Evolutionary conservation across 148 eudicot genomes (phyloP), one percentile per base, ranked within the genome.

Genomic region (Polygonum maritimum): DNA sequence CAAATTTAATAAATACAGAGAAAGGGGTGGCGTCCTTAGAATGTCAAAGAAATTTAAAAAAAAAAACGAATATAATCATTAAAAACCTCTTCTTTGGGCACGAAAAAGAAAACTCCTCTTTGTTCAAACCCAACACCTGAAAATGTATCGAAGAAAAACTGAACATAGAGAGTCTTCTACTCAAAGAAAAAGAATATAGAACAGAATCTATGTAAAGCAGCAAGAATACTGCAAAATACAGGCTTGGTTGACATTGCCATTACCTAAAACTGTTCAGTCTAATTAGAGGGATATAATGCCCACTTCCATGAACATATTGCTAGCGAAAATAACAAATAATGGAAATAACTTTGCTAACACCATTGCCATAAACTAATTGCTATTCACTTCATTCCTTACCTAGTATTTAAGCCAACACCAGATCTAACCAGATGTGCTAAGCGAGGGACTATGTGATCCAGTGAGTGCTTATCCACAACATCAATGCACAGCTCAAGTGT

Each of bases 381-480:
- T 26, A 26, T 26, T 26, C 31, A 26, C 18, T 14, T 36, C 15
- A 36, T 35, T 35, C 15, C 41, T 67, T 87, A 94, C 98, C 98
- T 90, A 71, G 98, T 94, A 79, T 94, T 94, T 75, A 92, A 84
- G 74, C 97, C 97, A 81, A 92, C 91, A 45, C 98, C 97, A 76
- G 97, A 92, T 78, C 96, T 85, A 75, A 90, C 86, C 88, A 94
- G 76, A 85, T 89, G 97, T 77, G 92, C 85, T 76, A 94, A 92
- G 77, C 96, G 93, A 76, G 98, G 98, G 78, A 92, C 89, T 87
- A 92, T 86, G 67, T 84, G 62, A 78, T 94, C 98, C 79, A 94
- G 76, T 48, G 97, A 86, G n/a, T 81, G 88, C 78, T 85, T 78
- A 84, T 94, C 96, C 73, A 88, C 92, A 81, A 85, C 97, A 55